Evolutionary conservation across 768 basidiomycete genomes (phyloP), one percentile per base, ranked within the genome.

Genomic region (Amanita thiersii): DNA sequence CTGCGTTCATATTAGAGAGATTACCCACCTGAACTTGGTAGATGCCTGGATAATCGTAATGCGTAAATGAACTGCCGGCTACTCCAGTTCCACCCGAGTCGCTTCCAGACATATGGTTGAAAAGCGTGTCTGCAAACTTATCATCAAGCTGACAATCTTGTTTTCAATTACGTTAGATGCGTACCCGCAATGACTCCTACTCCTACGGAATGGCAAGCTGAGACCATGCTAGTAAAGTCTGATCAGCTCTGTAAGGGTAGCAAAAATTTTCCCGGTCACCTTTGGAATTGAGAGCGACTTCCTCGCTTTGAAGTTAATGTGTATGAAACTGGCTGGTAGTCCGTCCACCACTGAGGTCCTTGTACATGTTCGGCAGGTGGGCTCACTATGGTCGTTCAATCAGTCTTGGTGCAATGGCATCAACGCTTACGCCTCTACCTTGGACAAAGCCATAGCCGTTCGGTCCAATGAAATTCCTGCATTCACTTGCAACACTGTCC

Each of bases 391-490:
- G 17, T 4, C 3, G 24, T 12, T 33, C n/a, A 28, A 31, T 38
- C 4, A n/a, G 14, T 4, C 14, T 11, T 15, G 15, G 5, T 7
- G 8, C 24, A 20, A 10, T 37, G 3, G 11, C 11, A 20, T 12
- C 14, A 12, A 25, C 18, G 14, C 35, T 12, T 23, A 7, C 23
- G 20, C 29, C 10, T 61, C 57, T 47, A 77, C 79, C 75, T 77
- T 83, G 81, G 15, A 83, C 79, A 49, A 70, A 82, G 4, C 79
- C 81, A 52, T 83, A 73, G 6, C 79, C 79, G n/a, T 75, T 72
- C 3, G 81, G 79, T 1, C 81, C 81, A 30, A 84, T 66, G 52
- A 81, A 83, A 39, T 62, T 63, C 3, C 67, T 73, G 58, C 81
- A 85, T 56, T 85, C 81, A 2, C 67, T 52, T 0, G 79, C 80